Base-by-base conservation (phyloP, 169 alveolate species). In the Perkinsus marinus region DNA sequence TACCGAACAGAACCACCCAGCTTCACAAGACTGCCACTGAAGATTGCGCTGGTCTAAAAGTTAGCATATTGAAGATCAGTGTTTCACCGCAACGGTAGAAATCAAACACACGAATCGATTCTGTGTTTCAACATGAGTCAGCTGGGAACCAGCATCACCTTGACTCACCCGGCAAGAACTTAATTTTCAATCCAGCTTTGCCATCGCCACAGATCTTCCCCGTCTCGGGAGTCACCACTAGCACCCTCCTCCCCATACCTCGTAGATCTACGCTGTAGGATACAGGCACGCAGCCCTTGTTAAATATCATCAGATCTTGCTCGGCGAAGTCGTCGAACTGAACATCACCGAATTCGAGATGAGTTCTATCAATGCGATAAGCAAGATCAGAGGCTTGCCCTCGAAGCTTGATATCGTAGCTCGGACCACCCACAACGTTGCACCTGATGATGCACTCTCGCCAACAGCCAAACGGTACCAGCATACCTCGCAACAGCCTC, bases 341-440 rank as follows among this genome's bases (percentile, higher is more conserved):
- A 13, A 97, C 93, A 91, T 97, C 98, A n/a, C 98, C 98, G 47
- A 96, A 96, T 92, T 97, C 97, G 39, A 97, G 93, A 57, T 95
- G 95, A 89, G 95, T 95, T 36, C 96, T 96, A 90, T 96, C 95
- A 39, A 97, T 93, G 92, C 95, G 95, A 92, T 96, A 96, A 39
- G 96, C 93, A 34, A 97, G 96, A 43, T 94, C 94, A 39, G 97
- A 94, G 13, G 96, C 94, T 91, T 96, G 97, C 92, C 99, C 99
- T 36, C 95, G 93, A 34, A 97, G 94, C 90, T 96, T 95, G 39
- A 97, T 96, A 92, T 97, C 97, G 93, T 96, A 97, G 47, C 97
- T 97, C 37, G 99, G 99, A n/a, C 99, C 99, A 36, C 98, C 98
- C 68, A 96, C 98, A 0, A 97, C 97, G 90, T 94, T 93, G 89